Percentiles rank a stretch among this genome's conserved stretches.
Conservation (phyloP, 2,329 filamentous ascomycete species). For the Neonectria coccinea region DNA sequence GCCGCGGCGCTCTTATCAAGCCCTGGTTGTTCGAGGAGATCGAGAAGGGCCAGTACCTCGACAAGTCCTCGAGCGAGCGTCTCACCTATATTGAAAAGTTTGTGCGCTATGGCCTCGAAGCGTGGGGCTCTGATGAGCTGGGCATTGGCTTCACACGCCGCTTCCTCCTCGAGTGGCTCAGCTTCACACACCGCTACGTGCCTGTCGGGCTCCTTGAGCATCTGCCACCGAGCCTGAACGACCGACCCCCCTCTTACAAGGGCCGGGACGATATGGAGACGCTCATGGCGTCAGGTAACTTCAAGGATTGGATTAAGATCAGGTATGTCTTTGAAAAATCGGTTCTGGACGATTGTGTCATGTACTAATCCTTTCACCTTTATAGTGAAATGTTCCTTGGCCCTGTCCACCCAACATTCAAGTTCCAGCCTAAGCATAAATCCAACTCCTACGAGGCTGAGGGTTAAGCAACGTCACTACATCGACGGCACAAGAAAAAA, state of each 20-base stretch:
- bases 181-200: slow-evolving; percentile 92
- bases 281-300: slow-evolving; percentile 89
- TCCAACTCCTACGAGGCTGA: slow-evolving; percentile 89
- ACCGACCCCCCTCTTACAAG: slow-evolving; percentile 85
- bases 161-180: slow-evolving; percentile 95
- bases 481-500: neutral
- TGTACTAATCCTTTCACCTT: slow-evolving; percentile 36
- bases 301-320: slow-evolving; percentile 99
- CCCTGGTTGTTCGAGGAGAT: slow-evolving; percentile 99
- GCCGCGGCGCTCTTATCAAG: slow-evolving; percentile 95
- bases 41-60: slow-evolving; percentile 88
- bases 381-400: slow-evolving; percentile 96
- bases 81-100: slow-evolving; percentile 90
- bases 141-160: slow-evolving; percentile 90
- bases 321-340: slow-evolving; percentile 69
- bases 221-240: slow-evolving; percentile 88
- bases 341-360: too few species aligned
- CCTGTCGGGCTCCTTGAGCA: slow-evolving; percentile 89
- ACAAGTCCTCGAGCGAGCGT: slow-evolving; percentile 91
- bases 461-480: slow-evolving; percentile 60
- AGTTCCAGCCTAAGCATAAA: slow-evolving; percentile 98
- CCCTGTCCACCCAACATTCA: slow-evolving; percentile 88
- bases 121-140: slow-evolving; percentile 96
- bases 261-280: slow-evolving; percentile 94
- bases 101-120: slow-evolving; percentile 87